These are phyloP conservation scores for Populus alba DNA, from an alignment of 345 rosid genomes.

Conservation along the genomic window DNA sequence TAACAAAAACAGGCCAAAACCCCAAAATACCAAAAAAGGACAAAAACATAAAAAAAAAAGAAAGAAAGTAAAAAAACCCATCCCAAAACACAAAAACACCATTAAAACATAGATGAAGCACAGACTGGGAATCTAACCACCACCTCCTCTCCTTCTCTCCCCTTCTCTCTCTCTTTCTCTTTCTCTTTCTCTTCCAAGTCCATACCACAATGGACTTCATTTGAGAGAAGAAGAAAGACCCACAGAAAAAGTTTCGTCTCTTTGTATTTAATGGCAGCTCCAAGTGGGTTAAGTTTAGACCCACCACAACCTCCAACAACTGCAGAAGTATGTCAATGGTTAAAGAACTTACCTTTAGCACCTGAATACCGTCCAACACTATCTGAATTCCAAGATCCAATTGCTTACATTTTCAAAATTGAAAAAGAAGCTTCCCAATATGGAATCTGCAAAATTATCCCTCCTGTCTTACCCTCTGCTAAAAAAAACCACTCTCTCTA, in stretches of 20 bases:
- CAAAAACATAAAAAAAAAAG: background rate
- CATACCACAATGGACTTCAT: conserved; percentile 31
- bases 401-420: conserved; percentile 95
- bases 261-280: conserved; percentile 42
- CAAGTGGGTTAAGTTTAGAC: conserved; percentile 36
- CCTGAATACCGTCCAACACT: conserved; percentile 87
- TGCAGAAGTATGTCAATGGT: conserved; percentile 78
- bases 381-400: conserved; percentile 98
- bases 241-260: background rate
- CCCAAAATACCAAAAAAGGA: background rate
- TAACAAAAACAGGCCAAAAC: conserved; percentile 16
- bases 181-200: conserved; percentile 11
- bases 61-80: background rate
- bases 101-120: background rate
- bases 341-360: conserved; percentile 78
- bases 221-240: conserved; percentile 4
- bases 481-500: conserved; percentile 61
- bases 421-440: conserved; percentile 87
- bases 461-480: conserved; percentile 68
- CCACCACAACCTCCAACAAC: conserved; percentile 23
- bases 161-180: conserved; percentile 5
- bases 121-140: conserved; percentile 17
- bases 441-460: conserved; percentile 97
- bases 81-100: background rate
- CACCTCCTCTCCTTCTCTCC: background rate